Base-by-base conservation (phyloP, 306 rosid species). In the Aeschynomene evenia region DNA sequence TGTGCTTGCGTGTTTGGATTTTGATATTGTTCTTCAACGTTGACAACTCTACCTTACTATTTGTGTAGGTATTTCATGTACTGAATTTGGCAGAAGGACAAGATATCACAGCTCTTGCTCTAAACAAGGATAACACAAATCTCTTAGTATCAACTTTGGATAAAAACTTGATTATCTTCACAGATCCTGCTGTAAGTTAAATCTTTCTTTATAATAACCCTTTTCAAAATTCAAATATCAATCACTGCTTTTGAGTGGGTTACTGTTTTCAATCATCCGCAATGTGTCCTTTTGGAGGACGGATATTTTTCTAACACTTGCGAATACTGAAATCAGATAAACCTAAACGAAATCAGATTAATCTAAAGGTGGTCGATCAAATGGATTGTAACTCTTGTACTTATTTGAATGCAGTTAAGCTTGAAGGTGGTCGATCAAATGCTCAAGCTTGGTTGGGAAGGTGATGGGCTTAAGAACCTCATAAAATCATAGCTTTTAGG, bases 361-460 rank as follows among this genome's bases (percentile, higher is more conserved):
- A n/a, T n/a, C n/a, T n/a, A n/a, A n/a, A n/a, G n/a, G n/a, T n/a
- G n/a, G n/a, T n/a, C n/a, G n/a, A n/a, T n/a, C n/a, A n/a, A n/a
- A n/a, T n/a, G 69, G 26, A 22, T 74, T 45, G 68, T 82, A 66
- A 82, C 77, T 73, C 48, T 51, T 76, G 39, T 54, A 45, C 51
- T 63, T 61, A 21, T 70, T n/a, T 83, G 75, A 55, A 63, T 81
- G 89, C 96, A 94, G 99, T 81, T 94, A 86, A 94, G 99, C 85
- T 87, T 94, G 91, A 94, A 94, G 83, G 96, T 94, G 51, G 91
- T 89, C 40, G 97, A 94, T 89, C 95, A 91, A 6, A 94, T 88
- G 99, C 96, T 88, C 74, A 94, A 94, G 88, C 88, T 91, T 61
- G 99, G 97, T 70, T 91, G 99, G 99, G 96, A 91, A 88, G 97